A percentile compares a stretch with the other conserved stretches of the same genome.
Evolutionary conservation across 2,329 filamentous ascomycete genomes (phyloP).

Genomic region (Talaromyces sp.): DNA sequence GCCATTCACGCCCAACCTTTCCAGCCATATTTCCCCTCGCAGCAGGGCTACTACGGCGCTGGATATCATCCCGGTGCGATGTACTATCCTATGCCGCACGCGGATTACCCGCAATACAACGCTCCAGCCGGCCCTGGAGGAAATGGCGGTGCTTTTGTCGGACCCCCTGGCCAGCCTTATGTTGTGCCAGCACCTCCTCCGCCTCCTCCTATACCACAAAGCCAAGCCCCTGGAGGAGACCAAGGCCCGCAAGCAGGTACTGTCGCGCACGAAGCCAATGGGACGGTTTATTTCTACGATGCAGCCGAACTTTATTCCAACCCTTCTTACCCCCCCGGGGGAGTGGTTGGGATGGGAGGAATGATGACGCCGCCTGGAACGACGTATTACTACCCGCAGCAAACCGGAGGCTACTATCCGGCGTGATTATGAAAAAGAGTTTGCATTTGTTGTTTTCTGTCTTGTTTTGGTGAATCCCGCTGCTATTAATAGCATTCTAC

Average conservation of each 20-base stretch:
- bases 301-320: slow-evolving; percentile 65
- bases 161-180: slow-evolving; percentile 17
- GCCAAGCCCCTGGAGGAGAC: slow-evolving; percentile 20
- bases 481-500: neutral
- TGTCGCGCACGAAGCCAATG: slow-evolving; percentile 83
- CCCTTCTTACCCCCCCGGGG: slow-evolving; percentile 48
- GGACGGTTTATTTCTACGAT: slow-evolving; percentile 96
- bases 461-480: neutral
- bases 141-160: slow-evolving; percentile 28
- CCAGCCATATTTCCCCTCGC: slow-evolving; percentile 66
- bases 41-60: slow-evolving; percentile 52
- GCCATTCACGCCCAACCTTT: slow-evolving; percentile 88
- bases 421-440: slow-evolving; percentile 4
- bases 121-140: slow-evolving; percentile 23
- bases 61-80: slow-evolving; percentile 56
- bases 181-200: slow-evolving; percentile 6
- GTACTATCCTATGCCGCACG: slow-evolving; percentile 59
- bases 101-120: slow-evolving; percentile 22
- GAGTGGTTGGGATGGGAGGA: slow-evolving; percentile 66
- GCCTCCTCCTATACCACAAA: neutral
- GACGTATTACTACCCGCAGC: slow-evolving; percentile 51
- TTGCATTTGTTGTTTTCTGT: slow-evolving; percentile 2
- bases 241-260: slow-evolving; percentile 38
- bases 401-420: slow-evolving; percentile 60
- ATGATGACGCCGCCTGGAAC: slow-evolving; percentile 66